These are phyloP conservation scores for Boeremia exigua DNA, from an alignment of 2,329 filamentous ascomycete species.

Conservation along the genomic window DNA sequence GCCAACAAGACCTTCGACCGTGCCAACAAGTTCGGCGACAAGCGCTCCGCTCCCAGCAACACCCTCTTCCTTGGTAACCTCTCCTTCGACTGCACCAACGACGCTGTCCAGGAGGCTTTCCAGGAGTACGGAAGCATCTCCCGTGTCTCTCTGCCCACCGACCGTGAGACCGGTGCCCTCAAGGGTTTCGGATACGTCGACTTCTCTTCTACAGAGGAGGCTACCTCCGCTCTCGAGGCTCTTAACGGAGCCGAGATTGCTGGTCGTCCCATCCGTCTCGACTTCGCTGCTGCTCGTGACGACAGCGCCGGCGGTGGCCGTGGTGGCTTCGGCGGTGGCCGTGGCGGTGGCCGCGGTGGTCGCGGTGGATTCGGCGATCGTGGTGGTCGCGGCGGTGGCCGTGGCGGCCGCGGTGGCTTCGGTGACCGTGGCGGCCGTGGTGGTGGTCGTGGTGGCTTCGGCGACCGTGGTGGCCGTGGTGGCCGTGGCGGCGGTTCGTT, in stretches of 20 bases:
- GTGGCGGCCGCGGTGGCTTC: slow-evolving; percentile 57
- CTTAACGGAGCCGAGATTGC: slow-evolving; percentile 75
- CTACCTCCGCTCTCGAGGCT: slow-evolving; percentile 73
- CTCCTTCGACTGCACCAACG: slow-evolving; percentile 81
- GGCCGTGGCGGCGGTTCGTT: slow-evolving; percentile 53
- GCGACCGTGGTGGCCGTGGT: slow-evolving; percentile 58
- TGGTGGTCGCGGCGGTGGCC: slow-evolving; percentile 50
- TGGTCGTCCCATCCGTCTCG: slow-evolving; percentile 79
- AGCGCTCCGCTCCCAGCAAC: slow-evolving; percentile 77
- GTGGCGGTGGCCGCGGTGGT: slow-evolving; percentile 59
- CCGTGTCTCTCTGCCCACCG: slow-evolving; percentile 86
- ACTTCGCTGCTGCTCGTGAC: slow-evolving; percentile 75
- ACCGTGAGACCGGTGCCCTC: slow-evolving; percentile 79
- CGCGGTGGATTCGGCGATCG: slow-evolving; percentile 59
- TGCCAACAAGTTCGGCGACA: slow-evolving; percentile 76
- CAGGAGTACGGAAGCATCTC: slow-evolving; percentile 71
- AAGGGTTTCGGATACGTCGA: slow-evolving; percentile 95
- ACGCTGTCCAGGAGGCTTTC: slow-evolving; percentile 76
- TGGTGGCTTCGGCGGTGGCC: slow-evolving; percentile 59
- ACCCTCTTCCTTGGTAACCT: slow-evolving; percentile 94
- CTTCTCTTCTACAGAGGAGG: slow-evolving; percentile 82
- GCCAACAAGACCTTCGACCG: slow-evolving; percentile 59
- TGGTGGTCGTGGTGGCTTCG: slow-evolving; percentile 50
- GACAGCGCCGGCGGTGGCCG: slow-evolving; percentile 63
- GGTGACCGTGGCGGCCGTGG: slow-evolving; percentile 57